These are phyloP conservation scores for Pseudogymnoascus sp. DNA, from an alignment of 2,329 filamentous ascomycete genomes.

Conservation along the genomic window DNA sequence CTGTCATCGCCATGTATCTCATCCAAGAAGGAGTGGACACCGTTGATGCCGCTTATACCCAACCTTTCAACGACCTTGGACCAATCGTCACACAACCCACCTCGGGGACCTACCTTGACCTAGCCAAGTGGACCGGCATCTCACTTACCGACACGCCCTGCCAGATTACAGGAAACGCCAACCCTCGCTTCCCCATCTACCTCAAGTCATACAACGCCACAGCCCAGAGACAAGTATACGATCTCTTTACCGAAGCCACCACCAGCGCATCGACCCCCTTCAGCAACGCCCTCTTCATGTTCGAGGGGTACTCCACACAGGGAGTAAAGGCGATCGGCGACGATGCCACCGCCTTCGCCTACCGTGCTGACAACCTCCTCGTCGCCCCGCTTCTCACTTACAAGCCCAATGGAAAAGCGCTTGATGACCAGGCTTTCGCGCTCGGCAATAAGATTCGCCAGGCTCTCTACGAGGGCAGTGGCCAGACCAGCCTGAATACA, in stretches of 20 bases:
- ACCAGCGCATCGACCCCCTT: constrained; percentile 24
- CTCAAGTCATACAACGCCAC: constrained; percentile 17
- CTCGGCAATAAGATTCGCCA: constrained; percentile 33
- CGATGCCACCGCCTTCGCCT: constrained; percentile 37
- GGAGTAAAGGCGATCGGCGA: constrained; percentile 34
- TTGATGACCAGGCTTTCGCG: constrained; percentile 28
- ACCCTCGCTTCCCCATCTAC: constrained; percentile 19
- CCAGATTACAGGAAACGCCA: constrained; percentile 21
- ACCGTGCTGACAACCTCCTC: constrained; percentile 37
- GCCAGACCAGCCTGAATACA: constrained; percentile 26
- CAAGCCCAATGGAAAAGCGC: constrained; percentile 24
- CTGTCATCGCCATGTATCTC: constrained; percentile 34
- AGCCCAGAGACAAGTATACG: constrained; percentile 21
- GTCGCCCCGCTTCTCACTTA: constrained; percentile 33
- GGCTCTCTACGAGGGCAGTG: constrained; percentile 30
- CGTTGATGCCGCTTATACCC: constrained; percentile 34
- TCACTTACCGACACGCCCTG: constrained; percentile 30
- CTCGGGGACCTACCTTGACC: constrained; percentile 37
- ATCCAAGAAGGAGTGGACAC: constrained; percentile 35
- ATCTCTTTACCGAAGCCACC: constrained; percentile 26
- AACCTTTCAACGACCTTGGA: constrained; percentile 36
- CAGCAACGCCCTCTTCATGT: constrained; percentile 42
- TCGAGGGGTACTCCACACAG: constrained; percentile 44
- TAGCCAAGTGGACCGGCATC: constrained; percentile 37
- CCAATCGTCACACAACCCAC: constrained; percentile 28